Conservation (phyloP, 768 basidiomycete genomes). For the Tulasnella sp. region DNA sequence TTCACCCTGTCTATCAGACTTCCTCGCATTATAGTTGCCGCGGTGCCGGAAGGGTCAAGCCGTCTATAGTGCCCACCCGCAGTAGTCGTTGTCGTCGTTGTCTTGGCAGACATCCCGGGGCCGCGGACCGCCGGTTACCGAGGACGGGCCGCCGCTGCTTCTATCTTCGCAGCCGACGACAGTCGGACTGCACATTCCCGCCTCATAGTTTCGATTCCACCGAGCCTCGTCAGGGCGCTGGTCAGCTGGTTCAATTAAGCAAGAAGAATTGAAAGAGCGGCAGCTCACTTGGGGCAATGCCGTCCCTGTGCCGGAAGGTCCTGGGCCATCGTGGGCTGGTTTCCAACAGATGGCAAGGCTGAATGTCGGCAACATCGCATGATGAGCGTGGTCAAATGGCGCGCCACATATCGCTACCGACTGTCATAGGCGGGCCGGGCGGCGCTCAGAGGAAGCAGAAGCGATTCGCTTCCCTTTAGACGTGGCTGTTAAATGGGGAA, state of each 20-base stretch:
- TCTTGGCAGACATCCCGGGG: not conserved
- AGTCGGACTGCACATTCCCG: not conserved
- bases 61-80: not conserved
- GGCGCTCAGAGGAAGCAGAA: slow-evolving; percentile 8
- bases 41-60: not conserved
- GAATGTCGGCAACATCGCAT: slow-evolving; percentile 1
- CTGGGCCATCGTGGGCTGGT: not conserved
- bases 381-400: slow-evolving; percentile 11
- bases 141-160: slow-evolving; percentile 9
- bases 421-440: slow-evolving; percentile 9
- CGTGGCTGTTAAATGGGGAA: slow-evolving; percentile 17
- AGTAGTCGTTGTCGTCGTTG: not conserved
- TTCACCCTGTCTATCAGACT: not conserved
- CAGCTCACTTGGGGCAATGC: too few relatives aligned
- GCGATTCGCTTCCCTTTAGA: not conserved
- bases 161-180: not conserved
- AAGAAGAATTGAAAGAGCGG: not conserved
- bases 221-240: slow-evolving; percentile 39
- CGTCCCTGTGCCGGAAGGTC: not conserved
- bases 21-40: not conserved
- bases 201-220: slow-evolving; percentile 48
- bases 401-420: not conserved
- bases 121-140: slow-evolving; percentile 12
- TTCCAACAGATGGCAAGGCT: not conserved
- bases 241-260: not conserved